Conservation (phyloP, 2,329 filamentous ascomycete species). For the Ploettnerulaceae sp. region DNA sequence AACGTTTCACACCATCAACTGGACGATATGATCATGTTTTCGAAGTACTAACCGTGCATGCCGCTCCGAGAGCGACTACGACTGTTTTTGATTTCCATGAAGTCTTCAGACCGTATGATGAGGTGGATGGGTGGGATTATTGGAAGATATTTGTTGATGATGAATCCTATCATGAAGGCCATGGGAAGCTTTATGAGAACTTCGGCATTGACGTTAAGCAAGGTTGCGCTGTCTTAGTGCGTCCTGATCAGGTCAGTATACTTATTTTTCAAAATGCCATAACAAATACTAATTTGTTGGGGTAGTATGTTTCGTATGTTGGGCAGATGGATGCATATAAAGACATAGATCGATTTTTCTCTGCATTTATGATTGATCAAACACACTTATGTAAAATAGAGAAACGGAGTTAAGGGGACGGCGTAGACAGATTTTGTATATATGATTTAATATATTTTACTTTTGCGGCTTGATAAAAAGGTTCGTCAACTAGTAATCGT, state of each 20-base stretch:
- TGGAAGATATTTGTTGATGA: conserved; percentile 53
- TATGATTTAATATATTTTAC: too few species aligned
- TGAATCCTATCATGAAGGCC: conserved; percentile 47
- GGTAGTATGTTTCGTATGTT: too few species aligned
- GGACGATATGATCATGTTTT: conserved; percentile 42
- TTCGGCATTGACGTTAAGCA: conserved; percentile 52
- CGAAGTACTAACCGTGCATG: conserved; percentile 58
- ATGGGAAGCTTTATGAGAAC: conserved; percentile 47
- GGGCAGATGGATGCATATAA: conserved; percentile 38
- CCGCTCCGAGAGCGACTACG: conserved; percentile 43
- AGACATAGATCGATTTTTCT: conserved; percentile 21
- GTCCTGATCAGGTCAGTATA: conserved; percentile 69
- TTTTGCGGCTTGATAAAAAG: background rate
- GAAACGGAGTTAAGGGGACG: background rate
- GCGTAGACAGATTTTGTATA: too few species aligned
- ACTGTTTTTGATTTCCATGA: conserved; percentile 49
- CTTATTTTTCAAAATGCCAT: too few species aligned
- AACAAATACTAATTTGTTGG: too few species aligned
- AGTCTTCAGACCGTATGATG: conserved; percentile 44
- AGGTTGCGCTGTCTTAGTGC: conserved; percentile 54
- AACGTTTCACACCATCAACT: conserved; percentile 40
- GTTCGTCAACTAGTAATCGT: too few species aligned
- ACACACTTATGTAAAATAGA: too few species aligned
- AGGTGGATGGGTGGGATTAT: conserved; percentile 50
- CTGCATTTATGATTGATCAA: conserved; percentile 16